Evolutionary conservation across 495 filamentous ascomycete species (phyloP), one percentile per base, ranked within the genome.

Genomic region (Aspergillus affinis): DNA sequence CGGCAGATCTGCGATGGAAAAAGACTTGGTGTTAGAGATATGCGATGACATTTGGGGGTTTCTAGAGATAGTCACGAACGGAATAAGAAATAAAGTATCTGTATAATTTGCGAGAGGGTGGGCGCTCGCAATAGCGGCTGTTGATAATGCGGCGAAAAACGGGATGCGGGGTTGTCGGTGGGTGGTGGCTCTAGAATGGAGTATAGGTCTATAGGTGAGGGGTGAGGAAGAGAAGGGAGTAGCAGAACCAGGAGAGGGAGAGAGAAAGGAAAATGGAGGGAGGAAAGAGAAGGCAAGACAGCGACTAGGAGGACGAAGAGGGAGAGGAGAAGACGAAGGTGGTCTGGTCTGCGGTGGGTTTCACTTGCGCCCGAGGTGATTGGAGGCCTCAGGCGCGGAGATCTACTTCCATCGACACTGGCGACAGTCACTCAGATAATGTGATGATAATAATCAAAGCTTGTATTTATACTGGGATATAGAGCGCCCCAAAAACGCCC

Each of bases 401-500:
- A 8, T 32, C 10, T 32, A 32, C 10, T 32, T n/a, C n/a, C n/a
- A n/a, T n/a, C n/a, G n/a, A n/a, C n/a, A n/a, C n/a, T n/a, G n/a
- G n/a, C n/a, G n/a, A n/a, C n/a, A n/a, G n/a, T n/a, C n/a, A n/a
- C n/a, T n/a, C n/a, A n/a, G n/a, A n/a, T n/a, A n/a, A n/a, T n/a
- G n/a, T n/a, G n/a, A n/a, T n/a, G n/a, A n/a, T n/a, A n/a, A n/a
- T n/a, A n/a, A n/a, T n/a, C n/a, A n/a, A n/a, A n/a, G n/a, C n/a
- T n/a, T n/a, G n/a, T 41, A 41, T 15, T 15, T 41, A 41, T 15
- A 41, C 36, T 41, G 13, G 36, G 36, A 41, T 41, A 53, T 53
- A 36, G 36, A 32, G n/a, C 21, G 23, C 49, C 52, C 27, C 32
- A 65, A 45, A 54, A 58, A 58, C 62, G 45, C 46, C 36, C 48